Evolutionary conservation across 2,329 filamentous ascomycete species (phyloP), one percentile per base, ranked within the genome.

Genomic region (Orbilia oligospora): DNA sequence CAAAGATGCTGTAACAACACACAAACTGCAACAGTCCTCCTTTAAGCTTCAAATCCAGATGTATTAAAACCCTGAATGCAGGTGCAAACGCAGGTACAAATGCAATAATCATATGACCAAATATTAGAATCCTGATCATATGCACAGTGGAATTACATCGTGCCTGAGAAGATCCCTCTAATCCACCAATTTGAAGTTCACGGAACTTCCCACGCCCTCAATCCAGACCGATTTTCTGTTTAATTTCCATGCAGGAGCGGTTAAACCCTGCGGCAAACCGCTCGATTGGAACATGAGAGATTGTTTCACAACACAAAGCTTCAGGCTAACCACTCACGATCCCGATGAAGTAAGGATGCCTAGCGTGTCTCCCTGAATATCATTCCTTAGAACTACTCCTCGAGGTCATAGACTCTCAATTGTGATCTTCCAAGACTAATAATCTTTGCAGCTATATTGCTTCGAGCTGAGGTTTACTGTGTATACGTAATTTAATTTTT

Each of bases 381-480:
- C 56, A 61, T 61, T 61, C 56, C 56, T 61, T 18, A 61, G 24
- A 61, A 61, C 56, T 44, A 61, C 56, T 44, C 36, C 36, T 61
- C 33, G n/a, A 16, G n/a, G 36, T 12, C 2, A 44, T 38, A 44
- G 56, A 61, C 18, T 16, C 56, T 61, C 56, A 61, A 41, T 44
- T 16, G 27, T 30, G 27, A 30, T 30, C 27, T 30, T 30, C 27
- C 27, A 30, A 6, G 3, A 6, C 6, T 30, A 30, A 30, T 44
- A 1, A 61, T 27, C 53, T 18, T 24, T 36, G 14, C 24, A 16
- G 44, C 9, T 24, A 22, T 12, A 24, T 22, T 51, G 44, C 3
- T 24, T 22, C 22, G 9, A 6, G 48, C 9, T 12, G 1, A 24
- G 20, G 10, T 22, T 12, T 12, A 27, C 27, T 3, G 16, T 61